phyloP scores from a whole-genome alignment of 345 rosid species.

The Zanthoxylum bungeanum region DNA sequence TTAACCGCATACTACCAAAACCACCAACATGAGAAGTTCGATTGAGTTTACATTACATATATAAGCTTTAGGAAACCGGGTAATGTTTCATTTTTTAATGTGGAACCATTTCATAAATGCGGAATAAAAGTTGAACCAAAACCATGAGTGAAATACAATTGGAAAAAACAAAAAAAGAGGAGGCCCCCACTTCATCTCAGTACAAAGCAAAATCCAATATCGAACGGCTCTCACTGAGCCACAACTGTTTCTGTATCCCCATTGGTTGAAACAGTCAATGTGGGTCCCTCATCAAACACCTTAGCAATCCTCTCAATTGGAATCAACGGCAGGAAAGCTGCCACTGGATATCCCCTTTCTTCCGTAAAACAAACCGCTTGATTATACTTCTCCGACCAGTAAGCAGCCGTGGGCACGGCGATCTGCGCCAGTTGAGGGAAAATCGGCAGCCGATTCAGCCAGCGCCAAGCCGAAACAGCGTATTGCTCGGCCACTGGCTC shows the following conservation, averaged over 20 bases:
- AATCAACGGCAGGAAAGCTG: constrained; percentile 52
- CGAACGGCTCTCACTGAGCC: constrained; percentile 1
- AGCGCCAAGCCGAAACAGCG: constrained; percentile 48
- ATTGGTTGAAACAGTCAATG: not conserved
- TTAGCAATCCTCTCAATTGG: constrained; percentile 58
- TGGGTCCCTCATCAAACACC: constrained; percentile 30
- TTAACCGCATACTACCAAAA: too few species aligned
- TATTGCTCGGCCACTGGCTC: constrained; percentile 61
- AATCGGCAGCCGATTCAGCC: constrained; percentile 50
- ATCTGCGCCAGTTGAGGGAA: constrained; percentile 54
- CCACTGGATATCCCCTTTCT: constrained; percentile 43
- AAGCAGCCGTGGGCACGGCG: constrained; percentile 53
- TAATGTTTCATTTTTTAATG: too few species aligned
- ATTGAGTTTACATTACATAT: too few species aligned
- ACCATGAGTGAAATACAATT: not conserved
- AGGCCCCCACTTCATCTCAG: too few species aligned
- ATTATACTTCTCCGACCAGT: constrained; percentile 75
- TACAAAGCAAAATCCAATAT: not conserved
- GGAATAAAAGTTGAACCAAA: too few species aligned
- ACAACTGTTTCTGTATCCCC: constrained; percentile 5
- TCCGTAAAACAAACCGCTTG: constrained; percentile 30
- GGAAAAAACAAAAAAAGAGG: too few species aligned
- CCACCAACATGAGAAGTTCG: too few species aligned
- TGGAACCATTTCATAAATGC: too few species aligned
- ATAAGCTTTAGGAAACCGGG: too few species aligned